Evolutionary conservation across 2,329 filamentous ascomycete genomes (phyloP), one percentile per base, ranked within the genome.

Genomic region (Claviceps africana): DNA sequence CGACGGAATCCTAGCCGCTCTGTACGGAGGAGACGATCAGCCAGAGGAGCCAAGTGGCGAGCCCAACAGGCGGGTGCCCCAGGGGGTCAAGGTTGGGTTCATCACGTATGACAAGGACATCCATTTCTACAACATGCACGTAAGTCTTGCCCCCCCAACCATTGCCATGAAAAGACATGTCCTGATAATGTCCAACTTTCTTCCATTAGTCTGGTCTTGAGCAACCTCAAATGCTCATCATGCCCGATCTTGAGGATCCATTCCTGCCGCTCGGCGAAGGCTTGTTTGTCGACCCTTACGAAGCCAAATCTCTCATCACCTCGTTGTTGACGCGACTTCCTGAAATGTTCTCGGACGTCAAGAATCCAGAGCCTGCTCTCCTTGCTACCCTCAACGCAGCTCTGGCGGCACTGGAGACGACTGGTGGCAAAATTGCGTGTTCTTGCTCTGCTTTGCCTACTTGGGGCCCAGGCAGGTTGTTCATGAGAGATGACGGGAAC

Each of bases 31-130:
- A 4, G 81, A 81, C 15, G 69, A 75, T 35, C 69, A 68, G 48
- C 65, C 70, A 47, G 66, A 67, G 51, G 72, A 73, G 28, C 76
- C 78, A 51, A 71, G 77, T 45, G 73, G 75, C 48, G 75, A 76
- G 53, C 65, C 69, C 4, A 75, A 76, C 58, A 71, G 77, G 50
- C 74, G 72, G 51, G 74, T 96, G 60, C 88, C 93, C 0, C 72
- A 79, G 51, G 89, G 88, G 13, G 81, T 87, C 48, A 95, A 88
- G 71, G 82, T 98, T 55, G 93, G 91, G 48, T 95, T 98, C 65
- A 83, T 97, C 56, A 96, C 93, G 1, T 98, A 85, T 65, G 93
- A 98, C 72, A 91, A 88, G 68, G 89, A 96, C 61, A 86, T 98
- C 54, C 93, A 98, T 65, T 98, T 97, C 67, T 98, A 97, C 74